phyloP scores from a whole-genome alignment of 805 yeast species.

The Myxozyma nipponensis region DNA sequence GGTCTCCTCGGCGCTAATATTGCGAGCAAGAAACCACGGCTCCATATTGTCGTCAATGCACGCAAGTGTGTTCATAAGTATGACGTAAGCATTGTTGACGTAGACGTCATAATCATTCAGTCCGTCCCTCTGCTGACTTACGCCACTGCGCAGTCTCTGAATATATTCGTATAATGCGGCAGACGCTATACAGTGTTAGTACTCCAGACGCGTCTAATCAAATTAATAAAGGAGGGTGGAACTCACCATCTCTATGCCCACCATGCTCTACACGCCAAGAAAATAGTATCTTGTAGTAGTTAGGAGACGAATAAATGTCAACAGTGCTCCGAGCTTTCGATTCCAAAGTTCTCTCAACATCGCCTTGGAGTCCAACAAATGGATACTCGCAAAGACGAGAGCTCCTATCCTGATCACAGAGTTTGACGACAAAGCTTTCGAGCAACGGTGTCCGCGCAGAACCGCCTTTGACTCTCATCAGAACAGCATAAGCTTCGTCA shows the following conservation, averaged over 20 bases:
- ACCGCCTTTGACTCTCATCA: slow-evolving; percentile 5
- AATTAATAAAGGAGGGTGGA: too few relatives aligned
- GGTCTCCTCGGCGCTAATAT: neutral
- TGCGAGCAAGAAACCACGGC: slow-evolving; percentile 35
- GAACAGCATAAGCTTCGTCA: slow-evolving; percentile 29
- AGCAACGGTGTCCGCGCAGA: slow-evolving; percentile 23
- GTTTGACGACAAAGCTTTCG: slow-evolving; percentile 39
- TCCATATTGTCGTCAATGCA: slow-evolving; percentile 41
- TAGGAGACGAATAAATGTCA: slow-evolving; percentile 38
- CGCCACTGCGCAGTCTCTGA: slow-evolving; percentile 30
- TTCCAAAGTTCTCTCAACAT: slow-evolving; percentile 44
- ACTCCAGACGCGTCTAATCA: neutral
- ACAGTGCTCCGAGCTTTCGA: slow-evolving; percentile 33
- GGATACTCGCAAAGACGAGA: slow-evolving; percentile 43
- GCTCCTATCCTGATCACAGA: slow-evolving; percentile 43
- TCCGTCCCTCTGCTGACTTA: slow-evolving; percentile 3
- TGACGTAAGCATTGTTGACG: slow-evolving; percentile 23
- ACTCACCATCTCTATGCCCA: slow-evolving; percentile 45
- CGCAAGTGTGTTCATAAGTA: slow-evolving; percentile 26
- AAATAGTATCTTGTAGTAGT: slow-evolving; percentile 49
- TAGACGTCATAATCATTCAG: slow-evolving; percentile 26
- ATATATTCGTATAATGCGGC: slow-evolving; percentile 40
- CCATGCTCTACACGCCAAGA: slow-evolving; percentile 50
- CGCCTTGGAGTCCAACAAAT: slow-evolving; percentile 43
- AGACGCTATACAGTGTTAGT: slow-evolving; percentile 32